Percentiles rank a stretch among this genome's conserved stretches.
Conservation (phyloP, 768 basidiomycete genomes). For the Calvatia gigantea region DNA sequence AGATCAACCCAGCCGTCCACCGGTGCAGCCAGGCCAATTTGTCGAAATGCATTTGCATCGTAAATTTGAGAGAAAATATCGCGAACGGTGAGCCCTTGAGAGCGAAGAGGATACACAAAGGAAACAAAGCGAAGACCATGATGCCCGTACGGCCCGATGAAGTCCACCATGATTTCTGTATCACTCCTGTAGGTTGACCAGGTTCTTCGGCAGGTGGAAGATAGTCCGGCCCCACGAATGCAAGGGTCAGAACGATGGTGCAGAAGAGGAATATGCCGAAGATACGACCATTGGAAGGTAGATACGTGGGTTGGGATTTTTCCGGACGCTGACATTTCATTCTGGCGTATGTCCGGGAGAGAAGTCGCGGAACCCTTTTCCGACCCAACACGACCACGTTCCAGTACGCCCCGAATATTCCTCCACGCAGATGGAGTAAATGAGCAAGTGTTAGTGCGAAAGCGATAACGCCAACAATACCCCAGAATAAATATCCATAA, state of each 20-base stretch:
- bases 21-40: constrained; percentile 70
- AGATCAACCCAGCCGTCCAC: constrained; percentile 69
- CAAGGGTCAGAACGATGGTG: constrained; percentile 43
- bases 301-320: constrained; percentile 34
- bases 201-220: constrained; percentile 46
- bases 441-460: background rate
- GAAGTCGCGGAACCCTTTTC: constrained; percentile 52
- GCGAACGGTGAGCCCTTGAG: constrained; percentile 74
- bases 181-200: constrained; percentile 40
- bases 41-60: constrained; percentile 69
- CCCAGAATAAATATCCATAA: constrained; percentile 13
- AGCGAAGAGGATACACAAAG: constrained; percentile 65
- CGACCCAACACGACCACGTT: constrained; percentile 50
- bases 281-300: constrained; percentile 66
- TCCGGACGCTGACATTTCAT: constrained; percentile 20
- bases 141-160: constrained; percentile 55
- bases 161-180: constrained; percentile 70
- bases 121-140: constrained; percentile 69
- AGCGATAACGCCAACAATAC: background rate
- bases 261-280: constrained; percentile 44
- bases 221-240: constrained; percentile 51
- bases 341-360: constrained; percentile 28
- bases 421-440: background rate
- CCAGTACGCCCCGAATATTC: background rate
- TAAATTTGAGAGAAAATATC: constrained; percentile 50